These are phyloP conservation scores for Metschnikowia noctiluminum DNA, from an alignment of 805 yeast genomes.

Conservation along the genomic window DNA sequence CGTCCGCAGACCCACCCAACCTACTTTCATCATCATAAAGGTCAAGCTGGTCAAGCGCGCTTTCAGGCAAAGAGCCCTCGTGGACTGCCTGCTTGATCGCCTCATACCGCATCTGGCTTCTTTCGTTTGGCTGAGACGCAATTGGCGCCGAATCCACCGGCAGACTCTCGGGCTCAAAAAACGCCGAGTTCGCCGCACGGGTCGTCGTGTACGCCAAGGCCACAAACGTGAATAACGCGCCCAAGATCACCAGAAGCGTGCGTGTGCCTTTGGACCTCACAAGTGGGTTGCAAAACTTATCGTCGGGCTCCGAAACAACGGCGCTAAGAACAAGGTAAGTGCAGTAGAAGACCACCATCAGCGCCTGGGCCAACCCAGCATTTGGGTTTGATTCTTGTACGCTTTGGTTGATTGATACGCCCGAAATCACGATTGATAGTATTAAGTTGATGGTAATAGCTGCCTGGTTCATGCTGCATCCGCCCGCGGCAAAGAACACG, in stretches of 20 bases:
- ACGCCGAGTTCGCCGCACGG: slow-evolving; percentile 78
- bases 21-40: slow-evolving; percentile 43
- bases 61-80: slow-evolving; percentile 90
- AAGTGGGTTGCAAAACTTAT: slow-evolving; percentile 85
- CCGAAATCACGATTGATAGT: slow-evolving; percentile 60
- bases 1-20: slow-evolving; percentile 50
- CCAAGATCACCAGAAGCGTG: slow-evolving; percentile 80
- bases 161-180: slow-evolving; percentile 32
- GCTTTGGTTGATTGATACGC: slow-evolving; percentile 70
- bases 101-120: slow-evolving; percentile 76
- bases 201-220: slow-evolving; percentile 98
- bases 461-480: slow-evolving; percentile 86
- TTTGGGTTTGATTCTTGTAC: slow-evolving; percentile 92
- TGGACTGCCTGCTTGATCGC: slow-evolving; percentile 94
- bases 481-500: slow-evolving; percentile 72
- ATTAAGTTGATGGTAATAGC: slow-evolving; percentile 78
- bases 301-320: slow-evolving; percentile 95
- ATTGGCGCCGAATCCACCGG: slow-evolving; percentile 39
- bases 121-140: slow-evolving; percentile 40
- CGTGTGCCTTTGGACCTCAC: slow-evolving; percentile 87
- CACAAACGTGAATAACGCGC: slow-evolving; percentile 88
- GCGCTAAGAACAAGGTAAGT: slow-evolving; percentile 90
- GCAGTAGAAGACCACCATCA: slow-evolving; percentile 93
- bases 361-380: slow-evolving; percentile 94
- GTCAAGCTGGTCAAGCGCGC: slow-evolving; percentile 79